Conservation (phyloP, 345 rosid species). For the Noccaea caerulescens region DNA sequence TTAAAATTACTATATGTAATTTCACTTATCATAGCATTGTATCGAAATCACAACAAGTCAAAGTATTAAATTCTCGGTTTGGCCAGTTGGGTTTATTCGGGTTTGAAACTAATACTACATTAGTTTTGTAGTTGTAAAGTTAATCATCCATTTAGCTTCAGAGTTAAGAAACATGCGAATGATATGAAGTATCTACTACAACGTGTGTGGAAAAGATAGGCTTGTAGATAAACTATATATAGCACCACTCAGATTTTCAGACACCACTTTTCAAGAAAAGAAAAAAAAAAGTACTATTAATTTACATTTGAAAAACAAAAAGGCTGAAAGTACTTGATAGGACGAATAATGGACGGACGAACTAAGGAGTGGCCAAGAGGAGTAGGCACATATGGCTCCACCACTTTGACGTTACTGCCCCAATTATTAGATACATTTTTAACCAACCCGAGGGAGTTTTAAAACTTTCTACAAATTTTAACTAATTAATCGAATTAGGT, state of each 20-base stretch:
- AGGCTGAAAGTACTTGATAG: background rate
- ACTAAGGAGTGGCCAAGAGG: background rate
- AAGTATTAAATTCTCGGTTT: no score
- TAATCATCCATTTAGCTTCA: no score
- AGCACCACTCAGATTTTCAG: background rate
- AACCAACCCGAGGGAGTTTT: background rate
- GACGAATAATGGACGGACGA: background rate
- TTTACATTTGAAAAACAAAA: no score
- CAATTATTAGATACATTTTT: background rate
- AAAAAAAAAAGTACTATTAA: no score
- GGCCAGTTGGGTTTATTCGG: no score
- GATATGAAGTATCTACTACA: background rate
- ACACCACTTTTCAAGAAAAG: background rate
- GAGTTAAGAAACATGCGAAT: background rate
- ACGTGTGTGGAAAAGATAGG: background rate
- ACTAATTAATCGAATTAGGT: no score
- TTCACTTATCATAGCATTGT: no score
- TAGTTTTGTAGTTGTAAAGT: no score
- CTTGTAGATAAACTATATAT: background rate
- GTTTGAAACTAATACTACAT: no score
- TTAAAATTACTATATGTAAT: no score
- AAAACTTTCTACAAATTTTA: no score
- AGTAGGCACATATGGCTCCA: background rate
- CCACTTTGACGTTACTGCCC: background rate
- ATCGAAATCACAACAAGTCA: no score